Conservation (phyloP, 2,329 filamentous ascomycete species). For the Aureobasidium musti region DNA sequence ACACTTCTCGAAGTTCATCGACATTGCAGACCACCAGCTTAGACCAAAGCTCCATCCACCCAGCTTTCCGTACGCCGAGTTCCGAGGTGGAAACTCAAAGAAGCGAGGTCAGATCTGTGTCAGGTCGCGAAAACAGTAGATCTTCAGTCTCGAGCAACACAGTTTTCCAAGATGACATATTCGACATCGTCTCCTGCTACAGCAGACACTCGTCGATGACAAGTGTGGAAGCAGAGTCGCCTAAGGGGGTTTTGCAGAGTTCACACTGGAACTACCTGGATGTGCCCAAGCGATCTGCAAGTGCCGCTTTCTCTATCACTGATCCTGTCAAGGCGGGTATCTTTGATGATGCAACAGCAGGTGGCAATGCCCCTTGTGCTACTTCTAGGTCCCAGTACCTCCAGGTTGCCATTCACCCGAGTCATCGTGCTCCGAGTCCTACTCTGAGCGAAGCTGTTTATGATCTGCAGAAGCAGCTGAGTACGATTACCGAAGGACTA, state of each 20-base stretch:
- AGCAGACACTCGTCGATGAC: constrained; percentile 46
- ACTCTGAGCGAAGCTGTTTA: constrained; percentile 52
- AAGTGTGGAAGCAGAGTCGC: constrained; percentile 41
- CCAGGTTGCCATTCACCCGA: neutral
- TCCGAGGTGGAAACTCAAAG: neutral
- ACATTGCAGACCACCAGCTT: neutral
- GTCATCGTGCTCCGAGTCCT: constrained; percentile 41
- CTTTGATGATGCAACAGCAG: constrained; percentile 32
- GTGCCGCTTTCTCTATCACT: constrained; percentile 34
- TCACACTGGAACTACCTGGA: constrained; percentile 28
- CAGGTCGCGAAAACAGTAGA: constrained; percentile 29
- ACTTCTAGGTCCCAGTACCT: constrained; percentile 1
- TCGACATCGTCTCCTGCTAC: constrained; percentile 42
- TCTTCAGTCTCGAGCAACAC: constrained; percentile 42
- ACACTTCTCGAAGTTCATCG: neutral
- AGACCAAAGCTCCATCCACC: constrained; percentile 11
- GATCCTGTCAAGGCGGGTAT: constrained; percentile 38
- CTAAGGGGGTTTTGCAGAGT: constrained; percentile 33
- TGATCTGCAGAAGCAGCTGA: constrained; percentile 40
- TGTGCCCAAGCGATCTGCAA: constrained; percentile 32
- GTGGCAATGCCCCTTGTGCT: constrained; percentile 30
- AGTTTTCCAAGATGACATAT: neutral
- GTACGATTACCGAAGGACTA: constrained; percentile 36
- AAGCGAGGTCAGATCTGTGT: neutral
- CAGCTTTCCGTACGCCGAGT: constrained; percentile 17